These are phyloP conservation scores for Penstemon newberryi DNA, from an alignment of 257 asterid species.

Conservation along the genomic window DNA sequence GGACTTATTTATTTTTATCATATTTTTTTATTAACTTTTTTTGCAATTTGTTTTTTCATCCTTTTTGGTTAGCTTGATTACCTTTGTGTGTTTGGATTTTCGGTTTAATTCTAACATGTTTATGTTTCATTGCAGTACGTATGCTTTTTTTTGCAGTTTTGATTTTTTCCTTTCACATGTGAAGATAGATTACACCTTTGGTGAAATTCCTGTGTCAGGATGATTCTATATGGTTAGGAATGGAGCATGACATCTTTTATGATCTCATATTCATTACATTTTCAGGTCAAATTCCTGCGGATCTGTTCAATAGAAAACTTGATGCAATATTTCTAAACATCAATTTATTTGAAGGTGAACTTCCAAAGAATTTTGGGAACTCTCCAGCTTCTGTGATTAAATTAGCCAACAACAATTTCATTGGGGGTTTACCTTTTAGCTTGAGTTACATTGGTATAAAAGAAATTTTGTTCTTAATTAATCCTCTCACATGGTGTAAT, in stretches of 20 bases:
- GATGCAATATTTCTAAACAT: slow-evolving; percentile 81
- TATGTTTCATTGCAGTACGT: no score
- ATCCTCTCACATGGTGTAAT: slow-evolving; percentile 78
- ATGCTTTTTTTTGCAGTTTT: no score
- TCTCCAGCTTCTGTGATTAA: slow-evolving; percentile 87
- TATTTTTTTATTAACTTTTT: no score
- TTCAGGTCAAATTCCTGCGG: slow-evolving; percentile 65
- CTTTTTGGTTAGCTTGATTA: no score
- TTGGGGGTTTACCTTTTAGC: slow-evolving; percentile 69
- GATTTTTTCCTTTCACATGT: no score
- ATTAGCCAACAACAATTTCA: slow-evolving; percentile 64
- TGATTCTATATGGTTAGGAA: no score
- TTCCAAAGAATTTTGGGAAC: slow-evolving; percentile 69
- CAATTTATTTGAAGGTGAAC: slow-evolving; percentile 57
- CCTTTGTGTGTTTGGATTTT: no score
- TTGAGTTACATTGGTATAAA: slow-evolving; percentile 62
- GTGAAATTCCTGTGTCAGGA: no score
- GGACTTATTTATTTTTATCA: no score
- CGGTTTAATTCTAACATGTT: no score
- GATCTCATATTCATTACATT: slow-evolving; percentile 77
- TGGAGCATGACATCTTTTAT: slow-evolving; percentile 32
- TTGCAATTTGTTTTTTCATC: no score
- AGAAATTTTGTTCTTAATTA: slow-evolving; percentile 74
- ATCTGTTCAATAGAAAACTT: slow-evolving; percentile 61
- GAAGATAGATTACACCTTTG: no score